Percentiles rank a stretch among this genome's conserved stretches.
These are phyloP conservation scores for Sugiyamaella paludigena DNA, from an alignment of 1,139 yeast genomes.

Conservation along the genomic window DNA sequence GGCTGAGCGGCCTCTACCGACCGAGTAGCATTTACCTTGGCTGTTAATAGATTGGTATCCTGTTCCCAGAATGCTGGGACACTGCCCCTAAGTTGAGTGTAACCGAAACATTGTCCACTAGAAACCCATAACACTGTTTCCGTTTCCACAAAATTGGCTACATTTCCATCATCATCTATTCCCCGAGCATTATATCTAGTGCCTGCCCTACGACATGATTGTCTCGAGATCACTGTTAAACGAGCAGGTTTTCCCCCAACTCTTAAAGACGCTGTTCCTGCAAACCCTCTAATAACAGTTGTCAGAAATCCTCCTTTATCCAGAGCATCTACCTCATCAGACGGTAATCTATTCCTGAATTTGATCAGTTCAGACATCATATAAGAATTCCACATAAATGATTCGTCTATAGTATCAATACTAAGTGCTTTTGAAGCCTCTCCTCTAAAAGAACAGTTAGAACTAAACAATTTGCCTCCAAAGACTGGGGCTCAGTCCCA, in stretches of 20 bases:
- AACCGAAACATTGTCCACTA: constrained; percentile 62
- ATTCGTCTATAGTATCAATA: constrained; percentile 53
- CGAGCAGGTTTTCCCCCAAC: constrained; percentile 53
- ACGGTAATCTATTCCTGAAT: constrained; percentile 69
- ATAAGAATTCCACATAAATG: constrained; percentile 96
- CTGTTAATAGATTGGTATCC: constrained; percentile 71
- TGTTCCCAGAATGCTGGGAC: constrained; percentile 99
- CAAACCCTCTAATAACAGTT: constrained; percentile 92
- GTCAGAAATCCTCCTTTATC: constrained; percentile 81
- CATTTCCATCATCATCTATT: constrained; percentile 91
- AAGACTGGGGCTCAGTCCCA: no score
- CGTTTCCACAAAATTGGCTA: constrained; percentile 94
- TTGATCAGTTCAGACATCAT: constrained; percentile 79
- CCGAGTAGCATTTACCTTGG: constrained; percentile 83
- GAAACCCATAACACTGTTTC: constrained; percentile 69
- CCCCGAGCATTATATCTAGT: constrained; percentile 94
- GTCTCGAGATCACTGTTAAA: constrained; percentile 82
- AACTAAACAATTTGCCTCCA: not conserved
- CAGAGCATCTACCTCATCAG: constrained; percentile 53
- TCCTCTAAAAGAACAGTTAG: not conserved
- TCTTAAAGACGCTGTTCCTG: constrained; percentile 62
- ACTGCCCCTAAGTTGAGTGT: constrained; percentile 87
- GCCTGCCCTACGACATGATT: constrained; percentile 95
- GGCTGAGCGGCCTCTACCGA: constrained; percentile 92
- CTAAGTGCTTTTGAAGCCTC: not conserved